Conservation (phyloP, 345 rosid species). For the Brassica juncea region DNA sequence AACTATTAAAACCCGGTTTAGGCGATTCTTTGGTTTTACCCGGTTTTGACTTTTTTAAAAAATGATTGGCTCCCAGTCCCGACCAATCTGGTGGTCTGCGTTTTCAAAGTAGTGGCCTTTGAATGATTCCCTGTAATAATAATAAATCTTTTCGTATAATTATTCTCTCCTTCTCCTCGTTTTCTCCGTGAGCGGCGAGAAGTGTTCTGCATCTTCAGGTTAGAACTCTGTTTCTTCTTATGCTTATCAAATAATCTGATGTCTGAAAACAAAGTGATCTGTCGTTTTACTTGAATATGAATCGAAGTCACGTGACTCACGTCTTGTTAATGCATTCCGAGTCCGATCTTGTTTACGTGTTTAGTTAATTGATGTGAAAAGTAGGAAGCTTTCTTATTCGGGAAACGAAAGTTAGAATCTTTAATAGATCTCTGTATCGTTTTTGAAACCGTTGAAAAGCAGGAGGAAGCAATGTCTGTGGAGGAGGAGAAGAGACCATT, state of each 20-base stretch:
- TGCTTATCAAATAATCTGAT: not conserved
- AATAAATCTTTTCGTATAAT: not conserved
- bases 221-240: not conserved
- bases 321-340: conserved; percentile 12
- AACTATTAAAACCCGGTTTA: not conserved
- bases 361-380: not conserved
- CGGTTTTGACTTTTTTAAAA: not conserved
- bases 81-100: conserved; percentile 14
- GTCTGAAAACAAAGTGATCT: not conserved
- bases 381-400: not conserved
- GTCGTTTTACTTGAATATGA: not conserved
- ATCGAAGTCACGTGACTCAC: not conserved
- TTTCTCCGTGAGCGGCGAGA: conserved; percentile 33
- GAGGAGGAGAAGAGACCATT: conserved; percentile 43
- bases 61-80: conserved; percentile 1
- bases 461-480: conserved; percentile 36
- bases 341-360: not conserved
- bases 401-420: not conserved
- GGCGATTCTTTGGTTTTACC: not conserved
- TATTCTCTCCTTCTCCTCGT: conserved; percentile 23
- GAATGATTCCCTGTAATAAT: not conserved
- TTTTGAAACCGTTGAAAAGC: not conserved
- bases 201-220: conserved; percentile 26
- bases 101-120: not conserved
- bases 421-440: conserved; percentile 4